Evolutionary conservation across 1,284 basidiomycete species (phyloP).

Genomic region (Ceraceosorus guamensis): DNA sequence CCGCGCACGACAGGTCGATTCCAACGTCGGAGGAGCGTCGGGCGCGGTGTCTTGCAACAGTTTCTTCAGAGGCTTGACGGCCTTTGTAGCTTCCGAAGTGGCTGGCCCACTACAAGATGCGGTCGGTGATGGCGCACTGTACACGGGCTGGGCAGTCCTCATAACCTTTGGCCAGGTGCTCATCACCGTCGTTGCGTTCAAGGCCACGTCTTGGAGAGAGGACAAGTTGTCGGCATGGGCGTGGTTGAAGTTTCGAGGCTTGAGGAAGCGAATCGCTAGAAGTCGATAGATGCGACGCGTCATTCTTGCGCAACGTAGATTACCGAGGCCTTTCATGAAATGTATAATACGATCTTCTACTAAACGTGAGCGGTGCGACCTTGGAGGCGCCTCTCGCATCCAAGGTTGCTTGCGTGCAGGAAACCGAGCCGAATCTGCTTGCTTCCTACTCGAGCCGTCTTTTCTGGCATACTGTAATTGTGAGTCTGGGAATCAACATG

Average conservation of each 20-base stretch:
- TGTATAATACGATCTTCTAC: too few relatives aligned
- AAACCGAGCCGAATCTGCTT: too few relatives aligned
- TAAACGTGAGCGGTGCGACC: too few relatives aligned
- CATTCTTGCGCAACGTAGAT: too few relatives aligned
- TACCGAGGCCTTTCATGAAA: too few relatives aligned
- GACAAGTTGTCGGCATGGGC: neutral
- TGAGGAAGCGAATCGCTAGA: too few relatives aligned
- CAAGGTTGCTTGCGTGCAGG: too few relatives aligned
- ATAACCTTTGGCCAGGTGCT: neutral
- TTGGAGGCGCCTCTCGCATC: too few relatives aligned
- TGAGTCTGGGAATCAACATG: too few relatives aligned
- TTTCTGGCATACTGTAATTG: too few relatives aligned
- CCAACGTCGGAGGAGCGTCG: slow-evolving; percentile 65
- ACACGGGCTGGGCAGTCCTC: slow-evolving; percentile 17
- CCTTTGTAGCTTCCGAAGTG: slow-evolving; percentile 64
- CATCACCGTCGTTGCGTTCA: neutral
- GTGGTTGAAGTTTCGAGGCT: neutral
- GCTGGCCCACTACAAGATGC: slow-evolving; percentile 60
- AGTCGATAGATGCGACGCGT: too few relatives aligned
- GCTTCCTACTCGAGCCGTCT: too few relatives aligned
- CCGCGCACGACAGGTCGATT: slow-evolving; percentile 51
- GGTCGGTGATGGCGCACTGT: slow-evolving; percentile 14
- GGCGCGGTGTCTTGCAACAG: slow-evolving; percentile 65
- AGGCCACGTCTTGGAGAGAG: slow-evolving; percentile 9
- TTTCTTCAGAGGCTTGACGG: slow-evolving; percentile 62